Base-by-base conservation (phyloP, 768 basidiomycete species). In the Panaeolus papilionaceus region DNA sequence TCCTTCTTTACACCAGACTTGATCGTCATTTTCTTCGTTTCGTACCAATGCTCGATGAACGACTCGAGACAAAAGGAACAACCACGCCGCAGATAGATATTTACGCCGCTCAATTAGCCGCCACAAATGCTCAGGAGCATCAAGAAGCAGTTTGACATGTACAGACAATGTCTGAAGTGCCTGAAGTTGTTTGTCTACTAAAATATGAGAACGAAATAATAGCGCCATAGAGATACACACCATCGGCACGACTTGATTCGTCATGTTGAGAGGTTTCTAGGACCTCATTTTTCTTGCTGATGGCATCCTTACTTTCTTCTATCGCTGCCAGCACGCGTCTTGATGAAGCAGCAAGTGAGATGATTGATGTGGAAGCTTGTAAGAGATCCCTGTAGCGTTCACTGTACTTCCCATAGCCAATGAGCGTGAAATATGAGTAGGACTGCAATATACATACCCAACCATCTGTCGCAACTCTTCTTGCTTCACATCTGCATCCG, bases 41-140 rank as follows among this genome's bases (percentile, higher is more conserved):
- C 82, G 83, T 14, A 89, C 81, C 63, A 97, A 80, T 10, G 90
- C 86, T 63, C 90, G 89, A 75, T 96, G 90, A 8, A 96, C 93
- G 0, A 96, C 94, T 5, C 95, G 86, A 8, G 94, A 87, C 20
- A 97, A 83, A 16, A 95, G 84, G 78, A 95, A 96, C 61, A 97
- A 78, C 92, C 92, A 96, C 14, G 94, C 90, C 6, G 96, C 96
- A 39, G 91, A 84, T 37, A 95, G 84, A 72, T 92, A 95, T 66
- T 87, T 85, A 73, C 92, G 91, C 63, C 87, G 83, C 73, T 96
- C 93, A 66, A 97, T 87, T 64, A 96, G 83, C 3, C 92, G 86
- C 92, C 96, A 98, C 23, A 98, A 78, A 78, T 95, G 90, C 76
- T 98, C 96, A 7, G 96, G 95, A 9, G 94, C 91, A 78, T 98